Evolutionary conservation across 176 grass and related monocot genomes (phyloP).

Genomic region (Oryza glumipatula): DNA sequence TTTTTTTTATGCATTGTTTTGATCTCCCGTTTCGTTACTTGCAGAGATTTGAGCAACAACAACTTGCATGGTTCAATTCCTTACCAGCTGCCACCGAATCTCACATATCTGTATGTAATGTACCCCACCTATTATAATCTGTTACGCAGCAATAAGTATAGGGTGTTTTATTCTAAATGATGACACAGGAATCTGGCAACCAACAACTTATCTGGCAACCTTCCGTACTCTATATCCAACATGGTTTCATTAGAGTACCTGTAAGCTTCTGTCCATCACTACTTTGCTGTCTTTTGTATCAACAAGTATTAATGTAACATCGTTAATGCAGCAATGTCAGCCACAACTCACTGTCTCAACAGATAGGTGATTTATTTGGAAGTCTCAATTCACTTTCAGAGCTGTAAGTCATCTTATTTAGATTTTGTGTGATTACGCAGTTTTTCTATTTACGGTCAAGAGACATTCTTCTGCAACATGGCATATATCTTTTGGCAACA

Average conservation of each 20-base stretch:
- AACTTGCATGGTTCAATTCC: constrained; percentile 76
- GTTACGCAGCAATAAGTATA: neutral
- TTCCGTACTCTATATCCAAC: constrained; percentile 85
- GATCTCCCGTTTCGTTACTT: constrained; percentile 41
- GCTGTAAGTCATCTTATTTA: constrained; percentile 62
- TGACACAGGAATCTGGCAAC: constrained; percentile 75
- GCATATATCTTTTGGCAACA: constrained; percentile 6
- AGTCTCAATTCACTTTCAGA: constrained; percentile 72
- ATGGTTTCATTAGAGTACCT: constrained; percentile 82
- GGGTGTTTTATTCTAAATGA: constrained; percentile 35
- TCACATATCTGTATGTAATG: constrained; percentile 85
- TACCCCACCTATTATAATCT: constrained; percentile 24
- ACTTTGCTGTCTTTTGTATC: constrained; percentile 20
- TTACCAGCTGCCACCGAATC: constrained; percentile 89
- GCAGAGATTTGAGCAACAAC: constrained; percentile 92
- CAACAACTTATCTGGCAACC: constrained; percentile 77
- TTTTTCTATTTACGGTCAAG: neutral
- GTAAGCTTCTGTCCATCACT: constrained; percentile 56
- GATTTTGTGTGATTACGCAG: neutral
- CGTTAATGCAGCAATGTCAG: constrained; percentile 79
- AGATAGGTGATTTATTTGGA: constrained; percentile 75
- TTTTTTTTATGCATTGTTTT: neutral
- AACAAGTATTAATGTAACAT: constrained; percentile 13
- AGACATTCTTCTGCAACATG: neutral
- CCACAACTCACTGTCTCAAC: constrained; percentile 69